These are phyloP conservation scores for Calycina marina DNA, from an alignment of 2,329 filamentous ascomycete genomes.

Conservation along the genomic window DNA sequence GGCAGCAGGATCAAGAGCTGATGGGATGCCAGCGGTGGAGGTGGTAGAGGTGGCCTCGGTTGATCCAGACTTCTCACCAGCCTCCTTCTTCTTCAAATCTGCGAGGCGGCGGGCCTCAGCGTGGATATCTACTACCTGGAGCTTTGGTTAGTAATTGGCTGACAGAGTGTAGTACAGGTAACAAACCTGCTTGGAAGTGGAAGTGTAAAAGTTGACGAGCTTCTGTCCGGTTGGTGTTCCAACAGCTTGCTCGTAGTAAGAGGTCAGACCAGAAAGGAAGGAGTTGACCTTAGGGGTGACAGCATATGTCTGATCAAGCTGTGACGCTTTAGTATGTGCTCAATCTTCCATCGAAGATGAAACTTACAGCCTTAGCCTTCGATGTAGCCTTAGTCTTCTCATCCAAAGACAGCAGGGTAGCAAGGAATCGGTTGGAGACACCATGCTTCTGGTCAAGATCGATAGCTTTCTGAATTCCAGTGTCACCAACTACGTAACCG, in stretches of 20 bases:
- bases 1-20: conserved; percentile 24
- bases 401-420: conserved; percentile 64
- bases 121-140: conserved; percentile 91
- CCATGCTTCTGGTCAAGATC: conserved; percentile 83
- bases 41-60: not conserved
- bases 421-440: conserved; percentile 66
- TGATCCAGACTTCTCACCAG: conserved; percentile 26
- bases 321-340: not conserved
- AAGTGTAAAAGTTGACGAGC: conserved; percentile 74
- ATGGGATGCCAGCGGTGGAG: not conserved
- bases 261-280: conserved; percentile 51
- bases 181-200: conserved; percentile 36
- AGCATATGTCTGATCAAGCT: conserved; percentile 69
- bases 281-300: conserved; percentile 58
- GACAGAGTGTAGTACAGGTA: no score
- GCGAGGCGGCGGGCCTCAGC: conserved; percentile 78
- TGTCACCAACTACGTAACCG: conserved; percentile 65
- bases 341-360: not conserved
- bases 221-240: conserved; percentile 79
- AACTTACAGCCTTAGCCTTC: conserved; percentile 57
- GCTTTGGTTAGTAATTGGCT: conserved; percentile 23
- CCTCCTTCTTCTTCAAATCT: conserved; percentile 61
- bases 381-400: conserved; percentile 76
- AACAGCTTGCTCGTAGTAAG: conserved; percentile 90
- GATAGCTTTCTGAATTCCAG: conserved; percentile 68